phyloP scores from a whole-genome alignment of 768 basidiomycete genomes.

The Trametes cubensis region DNA sequence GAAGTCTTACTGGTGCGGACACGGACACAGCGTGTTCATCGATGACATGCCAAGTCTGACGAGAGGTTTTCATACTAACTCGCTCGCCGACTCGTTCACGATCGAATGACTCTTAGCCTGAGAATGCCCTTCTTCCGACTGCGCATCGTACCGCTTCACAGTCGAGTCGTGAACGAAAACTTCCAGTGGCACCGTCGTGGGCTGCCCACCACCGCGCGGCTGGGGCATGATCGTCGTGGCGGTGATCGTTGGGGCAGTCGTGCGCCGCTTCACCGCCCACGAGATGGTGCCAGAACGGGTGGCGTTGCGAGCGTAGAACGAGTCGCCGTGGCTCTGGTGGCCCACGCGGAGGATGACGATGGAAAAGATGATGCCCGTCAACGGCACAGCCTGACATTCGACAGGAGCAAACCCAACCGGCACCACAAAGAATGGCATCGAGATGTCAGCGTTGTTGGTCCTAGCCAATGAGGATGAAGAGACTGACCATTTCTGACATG shows the following conservation, averaged over 20 bases:
- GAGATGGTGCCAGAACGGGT: not conserved
- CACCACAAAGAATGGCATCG: not conserved
- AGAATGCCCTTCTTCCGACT: too few species aligned
- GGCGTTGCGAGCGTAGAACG: conserved; percentile 1
- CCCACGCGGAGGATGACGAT: conserved; percentile 17
- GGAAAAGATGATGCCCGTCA: conserved; percentile 11
- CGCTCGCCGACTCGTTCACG: too few species aligned
- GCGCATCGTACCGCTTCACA: not conserved
- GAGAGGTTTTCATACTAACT: too few species aligned
- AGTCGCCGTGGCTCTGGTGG: conserved; percentile 5
- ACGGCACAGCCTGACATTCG: not conserved
- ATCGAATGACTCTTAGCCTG: too few species aligned
- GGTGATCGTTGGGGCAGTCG: not conserved
- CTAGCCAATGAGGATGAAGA: too few species aligned
- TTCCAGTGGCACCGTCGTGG: not conserved
- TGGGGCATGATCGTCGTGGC: not conserved
- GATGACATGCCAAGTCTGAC: too few species aligned
- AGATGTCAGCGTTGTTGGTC: too few species aligned
- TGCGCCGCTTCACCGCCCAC: not conserved
- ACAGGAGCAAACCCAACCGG: not conserved
- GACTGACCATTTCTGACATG: conserved; percentile 20
- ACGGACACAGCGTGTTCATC: too few species aligned
- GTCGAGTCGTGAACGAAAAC: not conserved
- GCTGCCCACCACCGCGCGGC: not conserved
- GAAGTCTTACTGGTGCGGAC: too few species aligned